Evolutionary conservation across 306 rosid species (phyloP).

Genomic region (Quercus rubra): DNA sequence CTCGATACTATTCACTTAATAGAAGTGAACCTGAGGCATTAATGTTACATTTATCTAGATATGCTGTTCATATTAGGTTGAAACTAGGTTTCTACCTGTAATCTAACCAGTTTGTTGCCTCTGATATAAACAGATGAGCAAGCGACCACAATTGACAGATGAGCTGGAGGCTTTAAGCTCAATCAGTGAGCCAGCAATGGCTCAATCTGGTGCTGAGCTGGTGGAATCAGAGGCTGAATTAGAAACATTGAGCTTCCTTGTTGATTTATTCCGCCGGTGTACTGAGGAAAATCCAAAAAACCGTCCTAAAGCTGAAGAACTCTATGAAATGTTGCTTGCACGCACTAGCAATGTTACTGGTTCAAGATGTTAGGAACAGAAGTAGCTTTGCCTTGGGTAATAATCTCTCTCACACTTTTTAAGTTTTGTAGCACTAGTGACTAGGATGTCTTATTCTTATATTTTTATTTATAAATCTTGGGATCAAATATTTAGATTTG

Average conservation of each 20-base stretch:
- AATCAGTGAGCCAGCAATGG: constrained; percentile 46
- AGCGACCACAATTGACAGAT: constrained; percentile 61
- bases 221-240: constrained; percentile 40
- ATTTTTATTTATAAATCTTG: constrained; percentile 8
- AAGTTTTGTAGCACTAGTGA: constrained; percentile 21
- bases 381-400: constrained; percentile 25
- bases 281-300: constrained; percentile 58
- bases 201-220: constrained; percentile 50
- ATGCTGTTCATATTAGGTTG: background rate
- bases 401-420: constrained; percentile 10
- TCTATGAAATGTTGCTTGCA: constrained; percentile 49
- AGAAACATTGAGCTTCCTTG: constrained; percentile 47
- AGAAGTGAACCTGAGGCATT: background rate
- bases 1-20: background rate
- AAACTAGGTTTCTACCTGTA: background rate
- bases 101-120: constrained; percentile 7
- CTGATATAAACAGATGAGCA: constrained; percentile 45
- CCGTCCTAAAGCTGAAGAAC: constrained; percentile 73
- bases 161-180: constrained; percentile 57
- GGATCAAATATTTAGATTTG: background rate
- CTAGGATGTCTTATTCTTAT: constrained; percentile 18
- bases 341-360: constrained; percentile 27
- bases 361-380: constrained; percentile 32
- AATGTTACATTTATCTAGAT: background rate
- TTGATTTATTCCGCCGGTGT: constrained; percentile 69